Evolutionary conservation across 495 filamentous ascomycete genomes (phyloP).

Genomic region (Penicillium daleae): DNA sequence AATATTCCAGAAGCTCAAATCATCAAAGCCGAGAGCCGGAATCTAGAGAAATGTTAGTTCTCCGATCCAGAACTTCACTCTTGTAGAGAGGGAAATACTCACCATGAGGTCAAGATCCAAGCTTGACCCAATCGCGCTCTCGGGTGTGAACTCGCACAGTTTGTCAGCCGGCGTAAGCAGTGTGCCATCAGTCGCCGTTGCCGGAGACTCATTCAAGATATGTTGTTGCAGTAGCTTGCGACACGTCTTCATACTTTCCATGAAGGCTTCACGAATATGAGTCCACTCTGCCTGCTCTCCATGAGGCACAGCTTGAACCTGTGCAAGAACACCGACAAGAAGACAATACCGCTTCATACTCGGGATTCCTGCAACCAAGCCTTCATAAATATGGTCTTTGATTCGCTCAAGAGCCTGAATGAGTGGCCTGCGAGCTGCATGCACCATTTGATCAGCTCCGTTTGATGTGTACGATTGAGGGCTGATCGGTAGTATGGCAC

Average conservation of each 20-base stretch:
- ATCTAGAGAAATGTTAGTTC: slow-evolving; percentile 12
- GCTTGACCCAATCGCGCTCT: slow-evolving; percentile 21
- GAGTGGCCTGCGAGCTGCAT: slow-evolving; percentile 17
- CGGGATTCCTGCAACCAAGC: slow-evolving; percentile 26
- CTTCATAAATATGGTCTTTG: slow-evolving; percentile 18
- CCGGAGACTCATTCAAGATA: slow-evolving; percentile 5
- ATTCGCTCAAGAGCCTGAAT: slow-evolving; percentile 25
- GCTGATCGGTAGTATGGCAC: slow-evolving; percentile 5
- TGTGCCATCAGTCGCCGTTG: slow-evolving; percentile 1
- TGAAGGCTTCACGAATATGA: slow-evolving; percentile 17
- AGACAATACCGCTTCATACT: slow-evolving; percentile 32
- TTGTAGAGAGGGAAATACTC: background rate
- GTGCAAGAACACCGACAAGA: slow-evolving; percentile 21
- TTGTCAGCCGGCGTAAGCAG: background rate
- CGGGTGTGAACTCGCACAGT: slow-evolving; percentile 21
- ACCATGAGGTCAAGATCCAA: slow-evolving; percentile 23
- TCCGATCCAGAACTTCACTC: background rate
- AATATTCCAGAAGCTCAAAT: slow-evolving; percentile 26
- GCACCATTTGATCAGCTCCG: slow-evolving; percentile 16
- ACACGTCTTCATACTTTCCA: slow-evolving; percentile 19
- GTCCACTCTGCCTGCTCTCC: slow-evolving; percentile 12
- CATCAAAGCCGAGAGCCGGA: slow-evolving; percentile 16
- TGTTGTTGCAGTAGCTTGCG: slow-evolving; percentile 17
- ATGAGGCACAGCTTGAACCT: slow-evolving; percentile 12
- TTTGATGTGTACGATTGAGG: background rate